These are phyloP conservation scores for Pterocarpus santalinus DNA, from an alignment of 306 rosid species.

Conservation along the genomic window DNA sequence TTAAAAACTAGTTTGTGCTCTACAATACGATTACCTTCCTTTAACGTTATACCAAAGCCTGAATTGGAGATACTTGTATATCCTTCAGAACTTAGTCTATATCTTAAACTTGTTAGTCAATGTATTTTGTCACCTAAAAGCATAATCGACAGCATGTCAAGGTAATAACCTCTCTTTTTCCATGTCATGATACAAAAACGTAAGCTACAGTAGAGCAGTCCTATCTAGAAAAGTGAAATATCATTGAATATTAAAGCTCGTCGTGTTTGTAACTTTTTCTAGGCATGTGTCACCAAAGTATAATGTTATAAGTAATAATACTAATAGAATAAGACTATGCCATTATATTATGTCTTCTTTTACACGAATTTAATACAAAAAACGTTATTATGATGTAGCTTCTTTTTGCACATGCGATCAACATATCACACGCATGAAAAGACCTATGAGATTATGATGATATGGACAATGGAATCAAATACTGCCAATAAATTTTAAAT, in stretches of 20 bases:
- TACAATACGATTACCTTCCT: no score
- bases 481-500: background rate
- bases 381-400: background rate
- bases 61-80: no score
- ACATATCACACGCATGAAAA: background rate
- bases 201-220: background rate
- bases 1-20: no score
- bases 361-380: background rate
- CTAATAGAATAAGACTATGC: background rate
- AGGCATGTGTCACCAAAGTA: background rate
- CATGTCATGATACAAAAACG: background rate
- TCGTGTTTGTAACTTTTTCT: no score
- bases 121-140: no score
- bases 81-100: no score
- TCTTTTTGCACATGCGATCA: constrained; percentile 5
- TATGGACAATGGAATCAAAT: background rate
- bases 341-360: background rate
- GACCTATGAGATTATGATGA: background rate
- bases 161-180: background rate
- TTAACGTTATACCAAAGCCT: no score
- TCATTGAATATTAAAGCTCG: background rate
- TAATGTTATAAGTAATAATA: background rate
- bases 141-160: background rate
- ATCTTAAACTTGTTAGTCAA: no score
- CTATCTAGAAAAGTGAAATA: background rate